These are phyloP conservation scores for Steccherinum ochraceum DNA, from an alignment of 768 basidiomycete genomes.

Conservation along the genomic window DNA sequence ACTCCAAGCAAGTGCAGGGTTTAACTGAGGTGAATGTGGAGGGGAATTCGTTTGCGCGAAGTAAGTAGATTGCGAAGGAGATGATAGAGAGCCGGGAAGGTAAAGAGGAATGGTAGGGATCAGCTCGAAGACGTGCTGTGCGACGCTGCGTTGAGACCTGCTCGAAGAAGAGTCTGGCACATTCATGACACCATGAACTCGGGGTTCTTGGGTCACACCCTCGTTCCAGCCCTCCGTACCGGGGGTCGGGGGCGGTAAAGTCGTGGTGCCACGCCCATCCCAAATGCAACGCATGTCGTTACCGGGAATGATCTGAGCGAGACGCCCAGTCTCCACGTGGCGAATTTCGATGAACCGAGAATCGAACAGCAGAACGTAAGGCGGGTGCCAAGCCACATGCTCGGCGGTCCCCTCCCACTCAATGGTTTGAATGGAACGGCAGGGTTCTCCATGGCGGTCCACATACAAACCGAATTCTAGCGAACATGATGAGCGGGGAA, in stretches of 20 bases:
- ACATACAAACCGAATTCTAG: constrained; percentile 90
- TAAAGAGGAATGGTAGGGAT: constrained; percentile 72
- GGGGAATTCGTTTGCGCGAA: constrained; percentile 29
- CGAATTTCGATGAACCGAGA: constrained; percentile 87
- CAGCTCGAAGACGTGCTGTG: constrained; percentile 74
- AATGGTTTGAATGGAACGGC: constrained; percentile 60
- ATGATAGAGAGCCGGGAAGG: constrained; percentile 41
- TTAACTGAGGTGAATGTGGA: constrained; percentile 29
- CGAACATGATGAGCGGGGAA: too few relatives aligned
- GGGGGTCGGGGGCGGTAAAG: constrained; percentile 26
- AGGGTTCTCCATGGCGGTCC: constrained; percentile 86
- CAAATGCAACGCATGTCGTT: constrained; percentile 81
- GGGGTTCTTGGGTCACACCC: constrained; percentile 65
- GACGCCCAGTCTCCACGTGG: constrained; percentile 71
- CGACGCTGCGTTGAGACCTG: constrained; percentile 44
- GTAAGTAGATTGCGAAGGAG: constrained; percentile 31
- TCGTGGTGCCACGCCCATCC: constrained; percentile 64
- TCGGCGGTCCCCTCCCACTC: constrained; percentile 96
- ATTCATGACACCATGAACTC: constrained; percentile 85
- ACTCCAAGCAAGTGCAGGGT: constrained; percentile 23
- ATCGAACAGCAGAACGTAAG: constrained; percentile 85
- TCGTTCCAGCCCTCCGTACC: constrained; percentile 42
- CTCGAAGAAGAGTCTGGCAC: constrained; percentile 29
- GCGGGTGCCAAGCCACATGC: constrained; percentile 82
- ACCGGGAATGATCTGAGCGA: constrained; percentile 78